These are phyloP conservation scores for Tetracladium maxilliforme DNA, from an alignment of 2,329 filamentous ascomycete species.

Conservation along the genomic window DNA sequence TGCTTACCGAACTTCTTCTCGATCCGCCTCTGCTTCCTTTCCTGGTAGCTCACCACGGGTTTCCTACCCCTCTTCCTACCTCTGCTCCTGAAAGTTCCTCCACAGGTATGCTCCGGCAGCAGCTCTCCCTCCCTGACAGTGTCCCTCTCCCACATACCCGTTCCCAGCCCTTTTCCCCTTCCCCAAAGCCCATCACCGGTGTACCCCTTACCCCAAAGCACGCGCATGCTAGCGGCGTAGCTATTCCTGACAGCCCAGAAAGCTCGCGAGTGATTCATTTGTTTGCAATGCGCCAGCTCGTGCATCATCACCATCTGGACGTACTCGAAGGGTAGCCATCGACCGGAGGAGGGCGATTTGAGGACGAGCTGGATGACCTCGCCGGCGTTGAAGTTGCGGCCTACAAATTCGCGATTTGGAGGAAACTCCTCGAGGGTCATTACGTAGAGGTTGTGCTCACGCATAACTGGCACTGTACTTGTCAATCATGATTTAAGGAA, in stretches of 20 bases:
- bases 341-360: slow-evolving; percentile 44
- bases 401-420: slow-evolving; percentile 69
- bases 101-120: slow-evolving; percentile 61
- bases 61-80: slow-evolving; percentile 36
- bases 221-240: slow-evolving; percentile 57
- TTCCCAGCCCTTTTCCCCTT: slow-evolving; percentile 45
- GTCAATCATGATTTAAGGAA: background rate
- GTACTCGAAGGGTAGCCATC: slow-evolving; percentile 70
- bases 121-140: slow-evolving; percentile 35
- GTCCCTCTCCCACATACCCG: slow-evolving; percentile 42
- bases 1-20: slow-evolving; percentile 40
- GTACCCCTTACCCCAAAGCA: slow-evolving; percentile 55
- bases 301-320: slow-evolving; percentile 96
- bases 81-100: slow-evolving; percentile 58
- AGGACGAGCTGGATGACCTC: slow-evolving; percentile 79
- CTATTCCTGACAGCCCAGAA: slow-evolving; percentile 71
- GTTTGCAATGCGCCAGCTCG: slow-evolving; percentile 66
- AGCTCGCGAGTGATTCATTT: slow-evolving; percentile 76
- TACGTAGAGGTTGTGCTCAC: slow-evolving; percentile 45
- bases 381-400: slow-evolving; percentile 81
- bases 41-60: slow-evolving; percentile 16
- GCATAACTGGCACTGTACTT: slow-evolving; percentile 60
- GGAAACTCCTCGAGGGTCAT: slow-evolving; percentile 69
- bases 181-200: slow-evolving; percentile 79
- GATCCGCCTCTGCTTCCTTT: slow-evolving; percentile 35